Evolutionary conservation across 2,329 filamentous ascomycete species (phyloP).

Genomic region (Simplicillium sp.): DNA sequence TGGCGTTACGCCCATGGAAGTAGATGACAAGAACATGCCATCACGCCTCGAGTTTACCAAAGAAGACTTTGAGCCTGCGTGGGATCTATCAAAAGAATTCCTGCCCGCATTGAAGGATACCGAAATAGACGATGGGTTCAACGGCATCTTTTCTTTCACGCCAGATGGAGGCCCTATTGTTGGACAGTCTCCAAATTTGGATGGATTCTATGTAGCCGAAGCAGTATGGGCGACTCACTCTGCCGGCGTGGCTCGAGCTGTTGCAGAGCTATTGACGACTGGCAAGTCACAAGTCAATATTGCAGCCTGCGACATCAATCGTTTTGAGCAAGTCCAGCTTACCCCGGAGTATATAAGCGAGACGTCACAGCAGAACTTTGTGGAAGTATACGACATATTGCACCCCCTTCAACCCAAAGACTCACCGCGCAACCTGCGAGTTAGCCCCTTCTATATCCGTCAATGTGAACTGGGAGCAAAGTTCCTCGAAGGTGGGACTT

Average conservation of each 20-base stretch:
- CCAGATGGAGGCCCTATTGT: constrained; percentile 53
- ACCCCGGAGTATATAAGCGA: constrained; percentile 45
- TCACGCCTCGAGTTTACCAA: constrained; percentile 50
- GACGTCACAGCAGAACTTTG: constrained; percentile 51
- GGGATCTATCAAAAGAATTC: constrained; percentile 44
- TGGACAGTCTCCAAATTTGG: constrained; percentile 45
- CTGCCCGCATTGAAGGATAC: constrained; percentile 40
- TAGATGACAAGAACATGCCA: constrained; percentile 53
- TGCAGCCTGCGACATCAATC: constrained; percentile 47
- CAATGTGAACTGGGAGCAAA: constrained; percentile 46
- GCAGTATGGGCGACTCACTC: constrained; percentile 61
- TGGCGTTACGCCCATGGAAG: constrained; percentile 40
- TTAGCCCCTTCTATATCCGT: constrained; percentile 47
- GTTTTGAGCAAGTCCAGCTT: constrained; percentile 53
- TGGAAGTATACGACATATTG: constrained; percentile 55
- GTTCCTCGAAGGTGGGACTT: constrained; percentile 50
- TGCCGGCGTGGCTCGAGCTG: constrained; percentile 49
- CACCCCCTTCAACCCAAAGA: constrained; percentile 49
- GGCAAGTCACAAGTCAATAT: constrained; percentile 47
- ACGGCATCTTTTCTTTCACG: constrained; percentile 58
- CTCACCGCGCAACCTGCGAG: constrained; percentile 47
- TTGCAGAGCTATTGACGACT: constrained; percentile 48
- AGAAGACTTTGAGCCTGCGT: constrained; percentile 51
- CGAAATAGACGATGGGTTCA: constrained; percentile 51
- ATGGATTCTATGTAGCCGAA: constrained; percentile 55